These are phyloP conservation scores for Gelatoporia subvermispora DNA, from an alignment of 768 basidiomycete species.

Conservation along the genomic window DNA sequence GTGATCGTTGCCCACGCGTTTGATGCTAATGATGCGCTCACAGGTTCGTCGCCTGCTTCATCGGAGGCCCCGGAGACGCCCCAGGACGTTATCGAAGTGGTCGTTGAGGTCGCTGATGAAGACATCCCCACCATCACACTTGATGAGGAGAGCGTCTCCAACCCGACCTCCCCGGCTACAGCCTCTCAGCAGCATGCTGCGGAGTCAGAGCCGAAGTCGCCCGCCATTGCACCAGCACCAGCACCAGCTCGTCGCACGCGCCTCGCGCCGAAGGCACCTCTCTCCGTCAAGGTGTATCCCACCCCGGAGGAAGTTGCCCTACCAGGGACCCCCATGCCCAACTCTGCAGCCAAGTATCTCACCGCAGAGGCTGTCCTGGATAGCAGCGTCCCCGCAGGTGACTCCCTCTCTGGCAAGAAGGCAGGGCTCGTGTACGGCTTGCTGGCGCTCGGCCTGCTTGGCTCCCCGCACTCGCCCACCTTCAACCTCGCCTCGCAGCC, in stretches of 20 bases:
- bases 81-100: too few relatives aligned
- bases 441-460: conserved; percentile 15
- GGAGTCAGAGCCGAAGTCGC: too few relatives aligned
- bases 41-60: too few relatives aligned
- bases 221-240: background rate
- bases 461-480: conserved; percentile 13
- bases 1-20: too few relatives aligned
- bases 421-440: conserved; percentile 15
- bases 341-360: background rate
- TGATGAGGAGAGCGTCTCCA: too few relatives aligned
- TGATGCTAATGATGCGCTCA: too few relatives aligned
- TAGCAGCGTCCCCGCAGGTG: conserved; percentile 19
- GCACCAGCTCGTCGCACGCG: background rate
- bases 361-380: conserved; percentile 5
- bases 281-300: background rate
- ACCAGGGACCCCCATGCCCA: background rate
- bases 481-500: conserved; percentile 6
- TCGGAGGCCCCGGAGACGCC: too few relatives aligned
- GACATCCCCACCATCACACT: too few relatives aligned
- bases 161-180: too few relatives aligned
- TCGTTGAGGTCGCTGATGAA: too few relatives aligned
- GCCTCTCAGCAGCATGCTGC: too few relatives aligned
- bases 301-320: background rate
- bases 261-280: background rate
- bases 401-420: conserved; percentile 17